Base-by-base conservation (phyloP, 2,329 filamentous ascomycete genomes). In the Colletotrichum costaricense region DNA sequence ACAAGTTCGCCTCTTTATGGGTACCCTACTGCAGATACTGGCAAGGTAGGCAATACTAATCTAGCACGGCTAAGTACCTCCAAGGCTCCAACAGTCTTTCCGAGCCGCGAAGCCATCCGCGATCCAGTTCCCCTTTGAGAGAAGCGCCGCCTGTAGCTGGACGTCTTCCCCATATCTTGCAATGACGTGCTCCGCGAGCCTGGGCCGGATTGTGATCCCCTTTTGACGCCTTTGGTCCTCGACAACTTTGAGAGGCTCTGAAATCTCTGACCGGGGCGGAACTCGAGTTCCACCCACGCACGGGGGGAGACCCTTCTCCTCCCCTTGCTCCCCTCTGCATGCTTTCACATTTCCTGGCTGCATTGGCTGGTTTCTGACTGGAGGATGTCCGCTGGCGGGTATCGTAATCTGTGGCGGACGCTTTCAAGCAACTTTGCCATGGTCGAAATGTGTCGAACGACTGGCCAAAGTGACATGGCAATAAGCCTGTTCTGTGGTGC, bases 111-210 rank as follows among this genome's bases (percentile, higher is more conserved):
- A 42, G 38, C 38, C 38, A 19, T 42, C 69, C 57, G 57, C 14
- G 46, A 24, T 46, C 42, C 22, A 14, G 12, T 35, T 12, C 49
- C 42, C 42, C 6, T 49, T 49, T n/a, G 42, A 49, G 42, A 46
- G 14, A 68, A 54, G 67, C 67, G 22, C 58, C 35, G 42, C 11
- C 24, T n/a, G 4, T 58, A 14, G 66, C 42, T 46, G 35, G 35
- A 55, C 66, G 42, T 46, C 70, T n/a, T 33, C 65, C 56, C 54
- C 60, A 52, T 60, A 46, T 65, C 55, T 55, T 52, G 55, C 70
- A 30, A 73, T 73, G 70, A 69, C 70, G 70, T 69, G 70, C 66
- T 59, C 52, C 19, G 35, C 28, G 54, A 52, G 33, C 57, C 42
- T 28, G 33, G 33, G 16, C 33, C 55, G 35, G 24, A 46, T 42